Base-by-base conservation (phyloP, 2,329 filamentous ascomycete genomes). In the Zelopaecilomyces penicillatus region DNA sequence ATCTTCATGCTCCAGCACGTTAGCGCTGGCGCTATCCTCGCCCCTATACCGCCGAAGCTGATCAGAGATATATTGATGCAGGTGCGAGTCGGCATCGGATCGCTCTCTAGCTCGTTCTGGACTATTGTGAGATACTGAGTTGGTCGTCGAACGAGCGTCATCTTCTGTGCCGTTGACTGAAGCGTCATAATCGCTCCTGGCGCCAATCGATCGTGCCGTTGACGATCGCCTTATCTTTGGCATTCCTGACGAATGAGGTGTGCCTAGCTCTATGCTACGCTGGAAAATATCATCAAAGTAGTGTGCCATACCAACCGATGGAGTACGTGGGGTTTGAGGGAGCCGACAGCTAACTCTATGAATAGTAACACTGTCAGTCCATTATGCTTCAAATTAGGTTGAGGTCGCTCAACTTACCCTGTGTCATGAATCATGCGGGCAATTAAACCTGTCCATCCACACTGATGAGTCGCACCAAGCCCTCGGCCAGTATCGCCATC, bases 361-460 rank as follows among this genome's bases (percentile, higher is more conserved):
- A 11, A 42, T 37, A 62, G 79, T 65, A 80, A 73, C 57, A 30
- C 31, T 19, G 11, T 49, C 33, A 46, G 44, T 26, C 2, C 29
- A n/a, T 19, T 5, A 11, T 19, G 19, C 19, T 19, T 28, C 27
- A 6, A 37, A 1, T 9, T 40, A 12, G 11, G 33, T 32, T 27
- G 4, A 10, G 4, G 34, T 8, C 2, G 9, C 19, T 26, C 29
- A 30, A 68, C 83, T 71, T 82, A 93, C 87, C 90, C 91, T 54
- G 91, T 96, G 60, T 97, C 93, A 57, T 97, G 91, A 48, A 97
- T 97, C 80, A 97, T 86, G 66, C 94, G 90, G 28, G 91, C 91
- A 62, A 97, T 89, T 54, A 97, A 67, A 27, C 91, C 91, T 33
- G 91, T 96, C 91, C 93, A 97, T 41, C 91, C 91, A 60, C 88